These are phyloP conservation scores for Fusarium acutatum DNA, from an alignment of 2,329 filamentous ascomycete species.

Conservation along the genomic window DNA sequence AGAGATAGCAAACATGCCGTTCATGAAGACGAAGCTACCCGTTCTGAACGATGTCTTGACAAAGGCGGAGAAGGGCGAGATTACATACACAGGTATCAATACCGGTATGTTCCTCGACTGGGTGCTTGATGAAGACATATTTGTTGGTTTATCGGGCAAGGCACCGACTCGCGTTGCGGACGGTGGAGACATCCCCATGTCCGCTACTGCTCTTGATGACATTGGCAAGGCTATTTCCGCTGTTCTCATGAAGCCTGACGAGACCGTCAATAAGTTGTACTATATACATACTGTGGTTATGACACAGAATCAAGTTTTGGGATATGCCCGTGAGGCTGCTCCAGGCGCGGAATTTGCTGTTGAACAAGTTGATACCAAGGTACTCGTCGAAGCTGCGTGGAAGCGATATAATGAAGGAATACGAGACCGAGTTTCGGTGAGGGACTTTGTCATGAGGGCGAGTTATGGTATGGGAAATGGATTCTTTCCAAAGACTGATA, in stretches of 20 bases:
- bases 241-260: not conserved
- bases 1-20: not conserved
- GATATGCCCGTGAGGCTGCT: not conserved
- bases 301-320: slow-evolving; percentile 1
- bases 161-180: not conserved
- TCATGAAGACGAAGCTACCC: not conserved
- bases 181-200: not conserved
- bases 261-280: not conserved
- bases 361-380: not conserved
- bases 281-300: slow-evolving; percentile 1
- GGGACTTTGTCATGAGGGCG: not conserved
- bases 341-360: not conserved
- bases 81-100: slow-evolving; percentile 5
- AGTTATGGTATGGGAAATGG: not conserved
- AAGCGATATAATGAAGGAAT: not conserved
- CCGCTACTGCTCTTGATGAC: not conserved
- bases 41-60: not conserved
- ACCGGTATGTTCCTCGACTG: slow-evolving; percentile 10
- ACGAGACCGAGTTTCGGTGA: not conserved
- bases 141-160: not conserved
- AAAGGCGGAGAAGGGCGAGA: not conserved
- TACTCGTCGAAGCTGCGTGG: not conserved
- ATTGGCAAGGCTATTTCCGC: not conserved
- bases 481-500: not conserved
- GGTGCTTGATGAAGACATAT: not conserved